A percentile compares a stretch with the other conserved stretches of the same genome.
These are phyloP conservation scores for Glebionis coronaria DNA, from an alignment of 129 eudicot genomes.

Conservation along the genomic window DNA sequence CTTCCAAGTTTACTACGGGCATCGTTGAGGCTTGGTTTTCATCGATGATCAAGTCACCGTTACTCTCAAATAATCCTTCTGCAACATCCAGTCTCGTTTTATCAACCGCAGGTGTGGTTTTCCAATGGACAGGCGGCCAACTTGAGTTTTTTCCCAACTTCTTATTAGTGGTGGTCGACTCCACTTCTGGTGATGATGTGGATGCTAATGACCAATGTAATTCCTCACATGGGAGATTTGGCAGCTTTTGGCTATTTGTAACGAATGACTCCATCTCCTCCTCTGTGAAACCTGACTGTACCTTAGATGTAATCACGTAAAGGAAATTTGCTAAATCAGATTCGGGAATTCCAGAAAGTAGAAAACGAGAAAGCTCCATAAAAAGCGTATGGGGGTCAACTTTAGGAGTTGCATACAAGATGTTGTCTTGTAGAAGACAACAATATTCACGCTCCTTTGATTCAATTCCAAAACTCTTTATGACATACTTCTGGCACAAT, in stretches of 20 bases:
- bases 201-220: conserved; percentile 50
- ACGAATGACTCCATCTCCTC: conserved; percentile 71
- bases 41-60: conserved; percentile 27
- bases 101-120: conserved; percentile 75
- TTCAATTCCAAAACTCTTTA: conserved; percentile 35
- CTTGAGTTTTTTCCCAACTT: conserved; percentile 31
- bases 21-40: conserved; percentile 12
- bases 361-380: conserved; percentile 68
- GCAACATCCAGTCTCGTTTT: conserved; percentile 12
- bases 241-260: conserved; percentile 64
- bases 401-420: conserved; percentile 55
- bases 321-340: conserved; percentile 83
- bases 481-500: conserved; percentile 53
- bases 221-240: conserved; percentile 73
- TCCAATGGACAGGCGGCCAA: conserved; percentile 93
- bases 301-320: conserved; percentile 81
- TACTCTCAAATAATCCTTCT: conserved; percentile 8
- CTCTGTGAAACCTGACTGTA: conserved; percentile 70
- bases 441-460: conserved; percentile 54
- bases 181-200: conserved; percentile 20
- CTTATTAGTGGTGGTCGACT: too few relatives aligned
- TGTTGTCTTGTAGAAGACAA: conserved; percentile 60
- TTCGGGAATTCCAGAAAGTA: conserved; percentile 51
- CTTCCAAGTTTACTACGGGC: background rate
- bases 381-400: conserved; percentile 66